Evolutionary conservation across 352 stramenopile species (phyloP).

Genomic region (Globisporangium nodosum): DNA sequence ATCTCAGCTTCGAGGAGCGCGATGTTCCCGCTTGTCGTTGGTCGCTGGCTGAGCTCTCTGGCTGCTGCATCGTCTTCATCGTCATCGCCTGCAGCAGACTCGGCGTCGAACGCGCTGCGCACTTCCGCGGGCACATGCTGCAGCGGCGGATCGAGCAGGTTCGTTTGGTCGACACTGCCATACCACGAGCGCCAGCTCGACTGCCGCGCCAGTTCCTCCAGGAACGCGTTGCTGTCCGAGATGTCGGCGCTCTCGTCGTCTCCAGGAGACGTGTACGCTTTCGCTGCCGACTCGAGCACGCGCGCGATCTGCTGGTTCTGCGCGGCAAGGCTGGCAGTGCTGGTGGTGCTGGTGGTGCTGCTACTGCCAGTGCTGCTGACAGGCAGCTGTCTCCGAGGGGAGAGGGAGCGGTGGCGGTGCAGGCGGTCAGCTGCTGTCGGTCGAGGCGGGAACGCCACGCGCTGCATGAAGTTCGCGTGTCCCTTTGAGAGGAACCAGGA

Average conservation of each 20-base stretch:
- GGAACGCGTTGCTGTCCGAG: conserved; percentile 26
- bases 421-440: conserved; percentile 1
- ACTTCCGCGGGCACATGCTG: conserved; percentile 22
- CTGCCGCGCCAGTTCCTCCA: conserved; percentile 36
- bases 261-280: background rate
- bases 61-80: conserved; percentile 5
- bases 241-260: background rate
- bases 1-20: conserved; percentile 40
- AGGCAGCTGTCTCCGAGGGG: conserved; percentile 8
- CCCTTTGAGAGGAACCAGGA: conserved; percentile 22
- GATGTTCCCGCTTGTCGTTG: conserved; percentile 10
- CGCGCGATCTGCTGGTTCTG: background rate
- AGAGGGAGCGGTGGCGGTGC: conserved; percentile 56
- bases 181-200: conserved; percentile 65
- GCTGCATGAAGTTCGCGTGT: conserved; percentile 22
- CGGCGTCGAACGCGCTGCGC: conserved; percentile 9
- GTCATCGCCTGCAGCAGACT: conserved; percentile 4
- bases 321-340: background rate
- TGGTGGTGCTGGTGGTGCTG: background rate
- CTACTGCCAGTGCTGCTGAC: background rate
- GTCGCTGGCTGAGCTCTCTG: background rate
- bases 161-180: conserved; percentile 26
- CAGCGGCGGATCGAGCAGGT: conserved; percentile 52
- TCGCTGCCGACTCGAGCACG: background rate
- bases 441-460: conserved; percentile 13